phyloP scores from a whole-genome alignment of 225 moss, liverwort and hornwort species.

The Climacium dendroides region DNA sequence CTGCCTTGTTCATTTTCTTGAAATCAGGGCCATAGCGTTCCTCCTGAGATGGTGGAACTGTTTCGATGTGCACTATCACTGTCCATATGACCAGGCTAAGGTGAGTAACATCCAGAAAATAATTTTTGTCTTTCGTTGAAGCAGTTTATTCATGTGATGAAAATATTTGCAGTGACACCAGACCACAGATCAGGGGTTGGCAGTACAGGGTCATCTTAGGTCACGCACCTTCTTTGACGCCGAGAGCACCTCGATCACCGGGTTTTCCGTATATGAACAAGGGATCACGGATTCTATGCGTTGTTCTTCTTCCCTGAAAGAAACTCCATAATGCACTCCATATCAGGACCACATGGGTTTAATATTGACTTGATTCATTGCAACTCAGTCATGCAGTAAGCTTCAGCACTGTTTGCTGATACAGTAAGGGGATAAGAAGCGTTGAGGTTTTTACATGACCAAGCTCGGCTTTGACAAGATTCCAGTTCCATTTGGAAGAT shows the following conservation, averaged over 20 bases:
- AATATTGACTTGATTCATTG: background rate
- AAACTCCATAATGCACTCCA: background rate
- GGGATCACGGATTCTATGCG: constrained; percentile 30
- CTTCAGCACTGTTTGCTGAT: background rate
- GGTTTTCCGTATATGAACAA: constrained; percentile 50
- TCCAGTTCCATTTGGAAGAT: constrained; percentile 32
- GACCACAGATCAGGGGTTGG: background rate
- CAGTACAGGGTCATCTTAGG: background rate
- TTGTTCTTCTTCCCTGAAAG: constrained; percentile 27
- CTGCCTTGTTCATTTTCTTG: constrained; percentile 53
- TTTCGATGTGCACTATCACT: constrained; percentile 48
- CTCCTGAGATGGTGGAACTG: background rate
- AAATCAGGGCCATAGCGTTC: constrained; percentile 49
- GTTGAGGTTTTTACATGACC: constrained; percentile 21
- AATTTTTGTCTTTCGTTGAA: background rate
- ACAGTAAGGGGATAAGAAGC: background rate
- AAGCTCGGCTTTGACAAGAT: constrained; percentile 55
- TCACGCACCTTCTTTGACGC: constrained; percentile 46
- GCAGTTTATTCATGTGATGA: background rate
- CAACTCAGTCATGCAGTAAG: background rate
- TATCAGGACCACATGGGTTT: background rate
- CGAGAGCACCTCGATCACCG: constrained; percentile 30
- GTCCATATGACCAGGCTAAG: background rate
- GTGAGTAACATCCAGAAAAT: background rate
- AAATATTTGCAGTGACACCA: background rate